These are phyloP conservation scores for Aphanomyces astaci DNA, from an alignment of 352 stramenopile genomes.

Conservation along the genomic window DNA sequence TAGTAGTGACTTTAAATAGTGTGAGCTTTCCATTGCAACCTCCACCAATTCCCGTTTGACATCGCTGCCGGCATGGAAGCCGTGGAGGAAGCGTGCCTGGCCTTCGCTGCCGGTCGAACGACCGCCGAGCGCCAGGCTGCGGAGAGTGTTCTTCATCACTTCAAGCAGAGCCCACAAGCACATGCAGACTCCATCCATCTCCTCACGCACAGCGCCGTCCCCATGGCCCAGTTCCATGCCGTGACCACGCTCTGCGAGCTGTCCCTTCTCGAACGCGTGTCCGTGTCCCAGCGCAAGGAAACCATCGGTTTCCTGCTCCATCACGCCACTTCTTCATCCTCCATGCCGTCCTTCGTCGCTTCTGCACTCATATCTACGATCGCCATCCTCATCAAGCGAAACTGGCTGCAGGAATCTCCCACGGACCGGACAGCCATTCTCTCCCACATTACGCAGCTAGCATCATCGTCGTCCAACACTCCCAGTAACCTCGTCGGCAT, in stretches of 20 bases:
- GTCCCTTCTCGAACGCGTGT: constrained; percentile 37
- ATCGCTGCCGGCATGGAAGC: constrained; percentile 3
- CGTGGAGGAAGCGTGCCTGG: constrained; percentile 16
- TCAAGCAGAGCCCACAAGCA: constrained; percentile 69
- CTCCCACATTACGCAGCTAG: constrained; percentile 40
- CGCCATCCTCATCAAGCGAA: constrained; percentile 70
- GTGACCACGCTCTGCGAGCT: constrained; percentile 67
- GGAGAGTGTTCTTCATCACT: constrained; percentile 58
- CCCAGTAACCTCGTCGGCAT: constrained; percentile 45
- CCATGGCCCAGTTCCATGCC: constrained; percentile 76
- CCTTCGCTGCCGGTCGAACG: constrained; percentile 10
- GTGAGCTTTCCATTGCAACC: background rate
- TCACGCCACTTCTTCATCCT: constrained; percentile 29
- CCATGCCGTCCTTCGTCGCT: constrained; percentile 52
- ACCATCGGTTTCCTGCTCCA: constrained; percentile 69
- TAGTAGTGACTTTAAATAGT: background rate
- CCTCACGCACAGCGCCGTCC: constrained; percentile 34
- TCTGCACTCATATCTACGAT: constrained; percentile 56
- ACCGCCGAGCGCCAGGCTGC: constrained; percentile 40
- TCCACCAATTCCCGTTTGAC: background rate
- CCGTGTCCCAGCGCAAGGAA: constrained; percentile 32
- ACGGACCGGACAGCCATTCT: constrained; percentile 48
- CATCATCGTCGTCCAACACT: constrained; percentile 31
- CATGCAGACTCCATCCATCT: constrained; percentile 51
- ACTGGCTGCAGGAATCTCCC: constrained; percentile 60